Evolutionary conservation across 441 rosid genomes (phyloP).

Genomic region (Pelargonium cotyledonis): DNA sequence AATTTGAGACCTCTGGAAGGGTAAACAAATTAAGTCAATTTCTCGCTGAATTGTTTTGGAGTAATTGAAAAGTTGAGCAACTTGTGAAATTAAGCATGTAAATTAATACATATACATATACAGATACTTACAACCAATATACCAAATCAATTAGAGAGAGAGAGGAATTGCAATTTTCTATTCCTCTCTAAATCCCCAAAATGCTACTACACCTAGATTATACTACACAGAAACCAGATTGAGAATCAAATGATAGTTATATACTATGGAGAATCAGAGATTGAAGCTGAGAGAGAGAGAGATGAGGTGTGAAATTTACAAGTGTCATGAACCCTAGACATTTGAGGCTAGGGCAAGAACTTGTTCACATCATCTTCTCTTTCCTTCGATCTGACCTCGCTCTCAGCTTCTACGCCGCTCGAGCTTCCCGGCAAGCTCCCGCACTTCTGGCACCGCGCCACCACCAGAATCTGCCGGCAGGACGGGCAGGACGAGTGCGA

Average conservation of each 20-base stretch:
- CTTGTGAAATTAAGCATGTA: too few relatives aligned
- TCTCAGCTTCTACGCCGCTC: constrained; percentile 22
- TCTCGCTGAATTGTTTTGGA: too few relatives aligned
- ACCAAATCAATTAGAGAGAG: neutral
- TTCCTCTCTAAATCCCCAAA: neutral
- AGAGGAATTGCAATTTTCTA: neutral
- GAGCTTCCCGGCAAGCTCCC: constrained; percentile 21
- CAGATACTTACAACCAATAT: neutral
- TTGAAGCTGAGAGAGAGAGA: too few relatives aligned
- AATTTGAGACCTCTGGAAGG: too few relatives aligned
- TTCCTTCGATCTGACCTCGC: constrained; percentile 39
- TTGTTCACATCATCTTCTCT: constrained; percentile 43
- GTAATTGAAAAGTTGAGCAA: too few relatives aligned
- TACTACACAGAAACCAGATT: too few relatives aligned
- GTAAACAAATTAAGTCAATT: too few relatives aligned
- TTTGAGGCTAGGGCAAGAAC: constrained; percentile 40
- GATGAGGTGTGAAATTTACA: too few relatives aligned
- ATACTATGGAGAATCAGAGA: too few relatives aligned
- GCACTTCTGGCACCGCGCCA: neutral
- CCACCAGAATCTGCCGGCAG: neutral
- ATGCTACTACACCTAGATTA: too few relatives aligned
- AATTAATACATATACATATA: neutral
- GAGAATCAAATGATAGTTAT: too few relatives aligned
- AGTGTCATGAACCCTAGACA: too few relatives aligned
- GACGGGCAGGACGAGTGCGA: constrained; percentile 7